Evolutionary conservation across 2,329 filamentous ascomycete genomes (phyloP).

Genomic region (Phialophora verrucosa): DNA sequence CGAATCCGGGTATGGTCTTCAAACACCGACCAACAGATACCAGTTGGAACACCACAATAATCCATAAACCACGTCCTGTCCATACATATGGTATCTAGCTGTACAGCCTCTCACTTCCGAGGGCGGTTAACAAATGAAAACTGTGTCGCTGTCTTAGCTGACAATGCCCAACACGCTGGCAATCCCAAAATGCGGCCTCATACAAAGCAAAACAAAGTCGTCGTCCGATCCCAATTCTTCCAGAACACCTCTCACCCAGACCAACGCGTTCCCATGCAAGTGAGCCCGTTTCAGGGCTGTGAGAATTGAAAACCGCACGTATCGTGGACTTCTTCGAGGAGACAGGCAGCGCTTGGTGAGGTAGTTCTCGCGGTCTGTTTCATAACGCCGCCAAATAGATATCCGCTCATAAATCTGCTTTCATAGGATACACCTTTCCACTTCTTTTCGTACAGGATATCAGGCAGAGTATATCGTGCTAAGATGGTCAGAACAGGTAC

Average conservation of each 20-base stretch:
- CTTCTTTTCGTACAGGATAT: conserved; percentile 40
- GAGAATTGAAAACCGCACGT: conserved; percentile 23
- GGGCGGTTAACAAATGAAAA: conserved; percentile 37
- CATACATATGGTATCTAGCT: conserved; percentile 37
- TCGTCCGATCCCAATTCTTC: background rate
- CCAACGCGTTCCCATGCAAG: background rate
- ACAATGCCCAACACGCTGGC: conserved; percentile 27
- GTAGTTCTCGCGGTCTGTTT: conserved; percentile 10
- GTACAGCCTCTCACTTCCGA: conserved; percentile 33
- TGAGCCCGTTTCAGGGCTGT: conserved; percentile 3
- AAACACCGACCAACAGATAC: conserved; percentile 7
- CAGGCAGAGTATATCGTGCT: conserved; percentile 32
- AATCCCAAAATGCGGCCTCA: conserved; percentile 31
- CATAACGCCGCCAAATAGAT: conserved; percentile 25
- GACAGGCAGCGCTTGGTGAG: conserved; percentile 2
- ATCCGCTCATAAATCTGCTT: conserved; percentile 21
- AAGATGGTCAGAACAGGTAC: conserved; percentile 27
- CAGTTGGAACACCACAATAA: conserved; percentile 8
- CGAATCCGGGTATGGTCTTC: background rate
- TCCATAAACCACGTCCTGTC: conserved; percentile 22
- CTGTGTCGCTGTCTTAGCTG: conserved; percentile 34
- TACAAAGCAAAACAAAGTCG: conserved; percentile 26
- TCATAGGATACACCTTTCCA: conserved; percentile 27
- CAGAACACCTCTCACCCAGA: conserved; percentile 1
- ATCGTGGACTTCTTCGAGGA: conserved; percentile 13